These are phyloP conservation scores for Apiotrichum laibachii DNA, from an alignment of 1,284 basidiomycete species.

Conservation along the genomic window DNA sequence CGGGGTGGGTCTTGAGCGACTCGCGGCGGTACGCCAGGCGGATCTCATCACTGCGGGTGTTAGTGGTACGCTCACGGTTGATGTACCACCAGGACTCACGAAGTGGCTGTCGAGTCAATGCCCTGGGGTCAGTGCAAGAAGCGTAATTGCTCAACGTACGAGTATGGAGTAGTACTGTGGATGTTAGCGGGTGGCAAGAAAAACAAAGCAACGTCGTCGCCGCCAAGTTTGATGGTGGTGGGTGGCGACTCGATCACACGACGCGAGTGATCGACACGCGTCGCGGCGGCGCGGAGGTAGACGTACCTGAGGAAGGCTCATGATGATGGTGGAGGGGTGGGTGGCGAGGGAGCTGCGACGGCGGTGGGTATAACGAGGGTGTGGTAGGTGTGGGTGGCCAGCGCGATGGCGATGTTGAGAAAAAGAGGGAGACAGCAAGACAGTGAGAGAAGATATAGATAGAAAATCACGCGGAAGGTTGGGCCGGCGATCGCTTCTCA, in stretches of 20 bases:
- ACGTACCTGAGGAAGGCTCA: constrained; percentile 23
- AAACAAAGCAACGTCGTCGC: no score
- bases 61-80: neutral
- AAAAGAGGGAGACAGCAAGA: neutral
- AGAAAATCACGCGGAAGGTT: no score
- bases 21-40: constrained; percentile 50
- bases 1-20: constrained; percentile 74
- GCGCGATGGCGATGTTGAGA: no score
- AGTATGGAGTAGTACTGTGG: constrained; percentile 47
- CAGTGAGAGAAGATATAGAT: no score
- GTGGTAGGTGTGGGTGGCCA: no score
- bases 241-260: neutral
- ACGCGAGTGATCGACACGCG: no score
- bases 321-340: neutral
- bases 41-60: constrained; percentile 43
- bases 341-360: neutral
- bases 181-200: constrained; percentile 5
- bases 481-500: no score
- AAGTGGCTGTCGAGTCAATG: constrained; percentile 37
- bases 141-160: constrained; percentile 22
- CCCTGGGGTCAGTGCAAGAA: constrained; percentile 27
- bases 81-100: constrained; percentile 28
- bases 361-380: no score
- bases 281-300: neutral
- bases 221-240: no score